Evolutionary conservation across 2,329 filamentous ascomycete species (phyloP).

Genomic region (Leptodontidium sp.): DNA sequence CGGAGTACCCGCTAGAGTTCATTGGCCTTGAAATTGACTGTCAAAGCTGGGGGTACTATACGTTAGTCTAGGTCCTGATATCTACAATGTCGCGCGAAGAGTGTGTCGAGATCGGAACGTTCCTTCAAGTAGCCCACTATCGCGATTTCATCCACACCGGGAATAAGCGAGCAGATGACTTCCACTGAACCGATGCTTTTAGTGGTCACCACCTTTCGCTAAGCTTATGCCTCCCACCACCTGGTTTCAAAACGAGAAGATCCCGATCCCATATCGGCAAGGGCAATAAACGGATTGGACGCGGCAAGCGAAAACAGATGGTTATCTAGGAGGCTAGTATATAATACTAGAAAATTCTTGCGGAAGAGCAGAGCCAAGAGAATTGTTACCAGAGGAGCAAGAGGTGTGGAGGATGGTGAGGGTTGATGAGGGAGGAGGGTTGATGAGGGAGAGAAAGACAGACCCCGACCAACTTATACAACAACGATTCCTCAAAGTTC

Average conservation of each 20-base stretch:
- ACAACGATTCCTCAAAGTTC: background rate
- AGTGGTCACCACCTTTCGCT: background rate
- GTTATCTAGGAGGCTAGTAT: background rate
- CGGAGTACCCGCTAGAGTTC: slow-evolving; percentile 30
- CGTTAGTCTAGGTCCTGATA: background rate
- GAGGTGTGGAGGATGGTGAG: no score
- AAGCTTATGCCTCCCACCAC: slow-evolving; percentile 6
- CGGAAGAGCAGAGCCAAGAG: no score
- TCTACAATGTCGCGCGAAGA: background rate
- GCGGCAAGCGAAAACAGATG: slow-evolving; percentile 9
- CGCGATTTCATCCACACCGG: background rate
- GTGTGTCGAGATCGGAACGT: slow-evolving; percentile 12
- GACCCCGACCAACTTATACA: slow-evolving; percentile 16
- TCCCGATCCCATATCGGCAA: slow-evolving; percentile 5
- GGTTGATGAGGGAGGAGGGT: background rate
- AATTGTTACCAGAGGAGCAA: no score
- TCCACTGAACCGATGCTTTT: background rate
- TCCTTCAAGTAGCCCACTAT: background rate
- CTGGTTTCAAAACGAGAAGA: slow-evolving; percentile 1
- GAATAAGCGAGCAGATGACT: slow-evolving; percentile 18
- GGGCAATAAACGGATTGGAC: background rate
- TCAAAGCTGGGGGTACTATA: slow-evolving; percentile 24
- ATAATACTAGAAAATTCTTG: no score
- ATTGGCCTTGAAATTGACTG: slow-evolving; percentile 30
- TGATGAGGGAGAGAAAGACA: background rate